Conservation (phyloP, 2,329 filamentous ascomycete species). For the Dactylonectria macrodidyma region DNA sequence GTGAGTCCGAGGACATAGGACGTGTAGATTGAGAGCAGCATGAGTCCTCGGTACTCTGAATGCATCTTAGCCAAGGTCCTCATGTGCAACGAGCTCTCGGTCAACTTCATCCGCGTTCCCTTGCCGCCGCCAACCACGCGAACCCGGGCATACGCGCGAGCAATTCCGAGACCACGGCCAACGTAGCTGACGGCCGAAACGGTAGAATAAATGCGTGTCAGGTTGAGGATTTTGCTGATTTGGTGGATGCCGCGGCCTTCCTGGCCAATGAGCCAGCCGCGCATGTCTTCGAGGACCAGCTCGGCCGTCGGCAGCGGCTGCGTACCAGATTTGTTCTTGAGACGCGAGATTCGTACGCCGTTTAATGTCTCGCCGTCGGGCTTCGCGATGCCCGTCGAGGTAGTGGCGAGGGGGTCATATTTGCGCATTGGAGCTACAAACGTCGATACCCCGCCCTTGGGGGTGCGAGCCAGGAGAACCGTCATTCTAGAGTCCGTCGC, state of each 20-base stretch:
- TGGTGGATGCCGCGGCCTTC: constrained; percentile 78
- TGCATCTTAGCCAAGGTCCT: constrained; percentile 70
- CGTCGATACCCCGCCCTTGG: constrained; percentile 43
- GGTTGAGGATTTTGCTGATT: constrained; percentile 77
- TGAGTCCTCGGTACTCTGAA: constrained; percentile 68
- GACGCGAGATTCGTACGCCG: constrained; percentile 76
- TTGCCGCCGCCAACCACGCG: constrained; percentile 64
- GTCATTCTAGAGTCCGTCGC: constrained; percentile 63
- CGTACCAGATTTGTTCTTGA: constrained; percentile 83
- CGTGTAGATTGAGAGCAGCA: constrained; percentile 69
- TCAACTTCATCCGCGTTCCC: constrained; percentile 62
- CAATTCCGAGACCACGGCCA: constrained; percentile 70
- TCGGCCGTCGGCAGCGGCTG: constrained; percentile 80
- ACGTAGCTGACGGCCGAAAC: constrained; percentile 67
- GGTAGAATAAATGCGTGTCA: constrained; percentile 74
- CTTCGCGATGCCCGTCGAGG: constrained; percentile 44
- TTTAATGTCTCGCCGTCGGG: constrained; percentile 67
- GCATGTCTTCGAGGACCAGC: constrained; percentile 74
- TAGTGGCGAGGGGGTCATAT: constrained; percentile 51
- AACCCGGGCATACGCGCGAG: constrained; percentile 70
- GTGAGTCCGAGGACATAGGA: constrained; percentile 68
- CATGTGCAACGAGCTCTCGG: constrained; percentile 70
- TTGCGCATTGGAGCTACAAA: constrained; percentile 77
- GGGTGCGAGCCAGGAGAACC: constrained; percentile 74
- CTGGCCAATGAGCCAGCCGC: constrained; percentile 76